These are phyloP conservation scores for Cucumis hystrix DNA, from an alignment of 306 rosid species.

Conservation along the genomic window DNA sequence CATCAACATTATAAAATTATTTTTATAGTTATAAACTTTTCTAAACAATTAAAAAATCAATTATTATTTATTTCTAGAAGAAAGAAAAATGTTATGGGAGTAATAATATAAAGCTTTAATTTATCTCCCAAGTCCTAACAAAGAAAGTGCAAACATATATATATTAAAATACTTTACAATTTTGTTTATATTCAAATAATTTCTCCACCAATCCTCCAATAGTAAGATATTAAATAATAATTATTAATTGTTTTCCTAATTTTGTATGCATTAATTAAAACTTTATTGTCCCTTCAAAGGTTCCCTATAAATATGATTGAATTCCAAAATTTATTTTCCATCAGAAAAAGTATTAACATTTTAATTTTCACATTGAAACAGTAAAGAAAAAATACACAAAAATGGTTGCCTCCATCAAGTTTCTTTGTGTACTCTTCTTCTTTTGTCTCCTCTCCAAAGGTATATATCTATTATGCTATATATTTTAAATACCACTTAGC, in stretches of 20 bases:
- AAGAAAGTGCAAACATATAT: too few relatives aligned
- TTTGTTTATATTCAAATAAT: too few relatives aligned
- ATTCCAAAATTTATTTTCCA: not conserved
- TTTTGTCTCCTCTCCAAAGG: not conserved
- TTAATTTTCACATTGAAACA: not conserved
- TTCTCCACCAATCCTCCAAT: too few relatives aligned
- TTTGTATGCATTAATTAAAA: not conserved
- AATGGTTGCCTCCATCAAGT: slow-evolving; percentile 5
- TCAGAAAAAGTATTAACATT: not conserved
- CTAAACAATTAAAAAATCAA: too few relatives aligned
- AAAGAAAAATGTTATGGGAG: too few relatives aligned
- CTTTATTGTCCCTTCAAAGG: not conserved
- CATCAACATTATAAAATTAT: too few relatives aligned
- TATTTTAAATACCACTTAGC: too few relatives aligned
- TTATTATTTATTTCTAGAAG: too few relatives aligned
- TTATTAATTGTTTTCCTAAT: not conserved
- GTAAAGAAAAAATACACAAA: not conserved
- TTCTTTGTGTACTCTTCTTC: not conserved
- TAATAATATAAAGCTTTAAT: too few relatives aligned
- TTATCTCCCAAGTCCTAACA: too few relatives aligned
- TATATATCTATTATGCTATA: not conserved
- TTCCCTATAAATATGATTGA: not conserved
- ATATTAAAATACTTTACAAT: too few relatives aligned
- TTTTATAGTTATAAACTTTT: too few relatives aligned
- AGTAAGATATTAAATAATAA: not conserved